Evolutionary conservation across 495 filamentous ascomycete genomes (phyloP).

Genomic region (Xylaria acuta): DNA sequence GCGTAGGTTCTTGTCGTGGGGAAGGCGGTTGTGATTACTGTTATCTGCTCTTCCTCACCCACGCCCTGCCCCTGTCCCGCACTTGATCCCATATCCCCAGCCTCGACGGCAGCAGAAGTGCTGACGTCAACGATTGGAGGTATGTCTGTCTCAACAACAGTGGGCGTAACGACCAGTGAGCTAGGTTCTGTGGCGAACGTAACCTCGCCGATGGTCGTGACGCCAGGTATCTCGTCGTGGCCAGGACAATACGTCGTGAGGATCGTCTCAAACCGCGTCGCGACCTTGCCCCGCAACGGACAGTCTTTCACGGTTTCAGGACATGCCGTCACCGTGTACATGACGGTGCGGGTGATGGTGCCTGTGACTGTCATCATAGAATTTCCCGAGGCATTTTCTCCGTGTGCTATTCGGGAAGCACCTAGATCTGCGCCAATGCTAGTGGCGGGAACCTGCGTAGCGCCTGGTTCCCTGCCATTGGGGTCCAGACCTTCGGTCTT

Average conservation of each 20-base stretch:
- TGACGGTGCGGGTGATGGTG: conserved; percentile 29
- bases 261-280: conserved; percentile 27
- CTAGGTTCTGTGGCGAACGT: neutral
- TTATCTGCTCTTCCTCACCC: neutral
- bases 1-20: conserved; percentile 20
- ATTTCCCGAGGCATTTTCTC: neutral
- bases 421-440: neutral
- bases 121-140: neutral
- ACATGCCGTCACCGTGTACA: conserved; percentile 25
- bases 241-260: conserved; percentile 33
- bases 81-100: neutral
- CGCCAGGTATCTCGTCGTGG: conserved; percentile 1
- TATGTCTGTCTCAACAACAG: neutral
- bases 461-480: neutral
- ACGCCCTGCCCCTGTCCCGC: neutral
- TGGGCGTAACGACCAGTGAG: neutral
- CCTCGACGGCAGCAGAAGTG: neutral
- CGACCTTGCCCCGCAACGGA: conserved; percentile 3
- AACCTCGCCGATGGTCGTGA: neutral
- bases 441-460: neutral
- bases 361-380: conserved; percentile 23
- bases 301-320: conserved; percentile 7
- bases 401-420: neutral
- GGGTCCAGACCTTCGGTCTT: neutral
- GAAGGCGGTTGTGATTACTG: conserved; percentile 18